Conservation (phyloP, 768 basidiomycete species). For the Rhizopogon roseolus region DNA sequence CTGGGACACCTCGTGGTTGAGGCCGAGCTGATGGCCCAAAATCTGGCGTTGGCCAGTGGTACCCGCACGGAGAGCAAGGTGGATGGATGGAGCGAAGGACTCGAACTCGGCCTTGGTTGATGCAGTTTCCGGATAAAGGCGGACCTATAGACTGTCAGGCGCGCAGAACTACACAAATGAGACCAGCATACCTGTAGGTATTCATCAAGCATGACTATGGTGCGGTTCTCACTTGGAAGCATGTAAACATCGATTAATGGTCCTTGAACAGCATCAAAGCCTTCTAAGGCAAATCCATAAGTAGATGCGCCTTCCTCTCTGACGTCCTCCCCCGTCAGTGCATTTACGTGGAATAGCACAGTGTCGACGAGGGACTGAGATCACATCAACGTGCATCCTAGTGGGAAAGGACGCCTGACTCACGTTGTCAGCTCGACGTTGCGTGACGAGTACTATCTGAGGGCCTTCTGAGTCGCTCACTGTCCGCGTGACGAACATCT, state of each 20-base stretch:
- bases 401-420: constrained; percentile 15
- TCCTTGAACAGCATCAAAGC: constrained; percentile 56
- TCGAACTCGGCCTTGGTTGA: constrained; percentile 39
- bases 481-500: constrained; percentile 50
- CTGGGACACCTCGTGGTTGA: constrained; percentile 38
- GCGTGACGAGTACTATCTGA: constrained; percentile 58
- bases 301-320: constrained; percentile 8
- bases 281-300: constrained; percentile 43
- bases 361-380: constrained; percentile 60
- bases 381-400: neutral
- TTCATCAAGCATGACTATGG: constrained; percentile 68
- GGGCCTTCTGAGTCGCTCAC: constrained; percentile 41
- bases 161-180: neutral
- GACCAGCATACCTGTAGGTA: constrained; percentile 57
- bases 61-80: constrained; percentile 52
- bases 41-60: constrained; percentile 39
- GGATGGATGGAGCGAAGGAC: constrained; percentile 38
- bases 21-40: constrained; percentile 50
- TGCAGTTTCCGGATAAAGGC: constrained; percentile 62
- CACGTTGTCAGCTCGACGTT: constrained; percentile 61
- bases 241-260: constrained; percentile 56
- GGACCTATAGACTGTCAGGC: constrained; percentile 35
- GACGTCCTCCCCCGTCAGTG: constrained; percentile 70
- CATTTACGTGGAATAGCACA: constrained; percentile 72
- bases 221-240: constrained; percentile 39